Evolutionary conservation across 2,329 filamentous ascomycete genomes (phyloP).

Genomic region (Beauveria sp.): DNA sequence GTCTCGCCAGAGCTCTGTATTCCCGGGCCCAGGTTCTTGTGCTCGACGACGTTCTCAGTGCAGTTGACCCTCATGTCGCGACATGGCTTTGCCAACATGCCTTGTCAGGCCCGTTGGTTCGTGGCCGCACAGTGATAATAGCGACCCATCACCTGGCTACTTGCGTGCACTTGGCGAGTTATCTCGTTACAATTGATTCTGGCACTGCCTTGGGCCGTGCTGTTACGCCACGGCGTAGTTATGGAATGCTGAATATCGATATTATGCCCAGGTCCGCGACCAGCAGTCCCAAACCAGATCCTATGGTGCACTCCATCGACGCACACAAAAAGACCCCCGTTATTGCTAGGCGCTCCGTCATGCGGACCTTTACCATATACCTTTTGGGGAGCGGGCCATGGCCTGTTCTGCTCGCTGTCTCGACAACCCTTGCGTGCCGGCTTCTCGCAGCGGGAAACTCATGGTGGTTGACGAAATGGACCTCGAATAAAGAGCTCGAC

Average conservation of each 20-base stretch:
- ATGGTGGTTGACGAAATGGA: constrained; percentile 13
- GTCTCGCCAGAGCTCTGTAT: constrained; percentile 65
- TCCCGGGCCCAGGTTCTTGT: constrained; percentile 61
- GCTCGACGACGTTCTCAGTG: constrained; percentile 69
- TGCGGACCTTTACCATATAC: not conserved
- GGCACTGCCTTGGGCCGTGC: not conserved
- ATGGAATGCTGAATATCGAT: not conserved
- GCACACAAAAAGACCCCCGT: not conserved
- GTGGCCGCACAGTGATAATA: constrained; percentile 12
- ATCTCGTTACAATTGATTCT: constrained; percentile 3
- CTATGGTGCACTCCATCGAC: not conserved
- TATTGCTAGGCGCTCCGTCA: not conserved
- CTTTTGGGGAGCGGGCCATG: not conserved
- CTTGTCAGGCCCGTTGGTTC: constrained; percentile 4
- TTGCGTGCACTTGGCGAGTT: constrained; percentile 4
- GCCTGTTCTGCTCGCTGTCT: not conserved
- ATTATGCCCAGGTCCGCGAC: not conserved
- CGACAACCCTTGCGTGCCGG: constrained; percentile 1
- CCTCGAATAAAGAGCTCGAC: not conserved
- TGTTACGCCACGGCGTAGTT: not conserved
- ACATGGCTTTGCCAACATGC: constrained; percentile 11
- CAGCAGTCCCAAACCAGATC: not conserved
- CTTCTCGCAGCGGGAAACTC: constrained; percentile 4
- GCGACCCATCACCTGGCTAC: constrained; percentile 12
- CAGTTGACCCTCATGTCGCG: constrained; percentile 57